Conservation (phyloP, 345 rosid genomes). For the Bruguiera gymnorhiza region DNA sequence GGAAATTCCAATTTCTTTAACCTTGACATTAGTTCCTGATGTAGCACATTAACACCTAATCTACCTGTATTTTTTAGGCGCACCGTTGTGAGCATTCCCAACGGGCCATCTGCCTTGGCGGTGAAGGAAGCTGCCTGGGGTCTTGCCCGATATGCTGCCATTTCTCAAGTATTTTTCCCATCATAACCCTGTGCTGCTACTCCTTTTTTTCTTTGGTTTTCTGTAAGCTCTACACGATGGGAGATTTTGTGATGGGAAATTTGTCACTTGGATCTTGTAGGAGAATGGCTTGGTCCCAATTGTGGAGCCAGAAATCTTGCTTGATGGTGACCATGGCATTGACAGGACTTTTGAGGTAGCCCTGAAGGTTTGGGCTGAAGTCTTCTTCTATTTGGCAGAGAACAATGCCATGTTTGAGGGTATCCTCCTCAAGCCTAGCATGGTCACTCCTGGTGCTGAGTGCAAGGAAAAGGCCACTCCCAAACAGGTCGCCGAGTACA, state of each 20-base stretch:
- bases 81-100: conserved; percentile 98
- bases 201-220: background rate
- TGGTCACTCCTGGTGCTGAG: conserved; percentile 99
- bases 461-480: conserved; percentile 84
- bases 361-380: conserved; percentile 93
- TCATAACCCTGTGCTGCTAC: background rate
- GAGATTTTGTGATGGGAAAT: conserved; percentile 8
- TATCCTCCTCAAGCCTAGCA: conserved; percentile 95
- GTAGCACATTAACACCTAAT: background rate
- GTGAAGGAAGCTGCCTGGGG: conserved; percentile 99
- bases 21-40: no score
- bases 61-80: conserved; percentile 55
- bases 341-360: conserved; percentile 98
- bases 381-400: conserved; percentile 93
- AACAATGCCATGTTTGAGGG: conserved; percentile 97
- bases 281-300: conserved; percentile 97
- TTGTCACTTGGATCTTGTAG: conserved; percentile 33
- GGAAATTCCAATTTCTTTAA: background rate
- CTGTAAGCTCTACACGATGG: background rate
- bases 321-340: conserved; percentile 92
- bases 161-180: conserved; percentile 58
- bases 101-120: conserved; percentile 90
- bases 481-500: conserved; percentile 78
- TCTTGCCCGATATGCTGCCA: conserved; percentile 93
- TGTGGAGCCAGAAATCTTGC: conserved; percentile 97